Evolutionary conservation across 495 filamentous ascomycete species (phyloP).

Genomic region (Sphaerosporella brunnea): DNA sequence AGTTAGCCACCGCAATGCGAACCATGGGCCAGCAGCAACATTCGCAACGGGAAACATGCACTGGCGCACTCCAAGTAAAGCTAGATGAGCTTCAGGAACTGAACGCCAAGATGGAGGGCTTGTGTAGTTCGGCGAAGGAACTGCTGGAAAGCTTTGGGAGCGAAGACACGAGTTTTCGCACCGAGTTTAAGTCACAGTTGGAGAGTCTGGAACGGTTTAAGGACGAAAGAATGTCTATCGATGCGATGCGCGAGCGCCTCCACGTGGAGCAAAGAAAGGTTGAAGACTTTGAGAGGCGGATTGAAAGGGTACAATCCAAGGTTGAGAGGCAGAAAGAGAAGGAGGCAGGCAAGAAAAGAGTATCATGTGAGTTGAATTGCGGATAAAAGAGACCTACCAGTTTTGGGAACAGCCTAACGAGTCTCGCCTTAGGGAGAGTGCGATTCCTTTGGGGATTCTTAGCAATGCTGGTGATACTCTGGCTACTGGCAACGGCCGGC

Average conservation of each 20-base stretch:
- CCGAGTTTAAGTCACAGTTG: slow-evolving; percentile 48
- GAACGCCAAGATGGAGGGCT: slow-evolving; percentile 48
- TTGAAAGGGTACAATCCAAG: slow-evolving; percentile 19
- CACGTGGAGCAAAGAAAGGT: slow-evolving; percentile 44
- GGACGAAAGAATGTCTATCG: slow-evolving; percentile 50
- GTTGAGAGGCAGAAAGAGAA: slow-evolving; percentile 23
- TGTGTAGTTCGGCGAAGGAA: slow-evolving; percentile 43
- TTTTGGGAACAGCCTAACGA: too few relatives aligned
- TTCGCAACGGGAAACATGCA: background rate
- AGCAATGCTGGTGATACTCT: slow-evolving; percentile 23
- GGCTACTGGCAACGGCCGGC: slow-evolving; percentile 20
- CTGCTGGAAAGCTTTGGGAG: slow-evolving; percentile 44
- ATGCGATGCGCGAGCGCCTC: slow-evolving; percentile 48
- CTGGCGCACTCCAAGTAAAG: slow-evolving; percentile 27
- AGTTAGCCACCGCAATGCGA: background rate
- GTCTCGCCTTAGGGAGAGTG: slow-evolving; percentile 17
- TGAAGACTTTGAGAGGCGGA: slow-evolving; percentile 23
- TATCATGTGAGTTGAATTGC: slow-evolving; percentile 21
- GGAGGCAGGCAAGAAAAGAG: slow-evolving; percentile 22
- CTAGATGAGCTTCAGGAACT: slow-evolving; percentile 49
- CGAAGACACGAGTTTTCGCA: slow-evolving; percentile 42
- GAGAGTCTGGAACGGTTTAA: slow-evolving; percentile 48
- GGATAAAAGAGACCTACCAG: too few relatives aligned
- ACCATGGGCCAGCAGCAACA: background rate
- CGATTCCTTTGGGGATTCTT: slow-evolving; percentile 22